Percentiles rank a stretch among this genome's conserved stretches.
phyloP scores from a whole-genome alignment of 1,284 basidiomycete species.

The Anthracocystis setariae region DNA sequence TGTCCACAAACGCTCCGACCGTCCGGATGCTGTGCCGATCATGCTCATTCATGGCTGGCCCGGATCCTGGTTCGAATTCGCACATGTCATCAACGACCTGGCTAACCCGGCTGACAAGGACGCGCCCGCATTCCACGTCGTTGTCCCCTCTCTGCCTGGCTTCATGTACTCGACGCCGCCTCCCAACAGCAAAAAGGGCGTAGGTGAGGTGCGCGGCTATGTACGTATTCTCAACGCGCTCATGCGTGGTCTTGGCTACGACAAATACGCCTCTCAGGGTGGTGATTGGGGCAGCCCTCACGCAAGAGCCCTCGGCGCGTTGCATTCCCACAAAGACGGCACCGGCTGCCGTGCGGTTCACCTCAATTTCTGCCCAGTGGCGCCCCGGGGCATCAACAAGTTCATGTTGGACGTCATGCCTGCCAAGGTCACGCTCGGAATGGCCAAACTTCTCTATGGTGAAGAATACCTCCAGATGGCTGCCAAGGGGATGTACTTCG shows the following conservation, averaged over 20 bases:
- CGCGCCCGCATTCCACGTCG: slow-evolving; percentile 59
- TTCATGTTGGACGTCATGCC: slow-evolving; percentile 41
- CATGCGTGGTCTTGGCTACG: slow-evolving; percentile 56
- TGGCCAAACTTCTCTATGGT: slow-evolving; percentile 41
- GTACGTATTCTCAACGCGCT: slow-evolving; percentile 52
- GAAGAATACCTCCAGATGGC: slow-evolving; percentile 40
- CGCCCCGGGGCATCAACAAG: slow-evolving; percentile 39
- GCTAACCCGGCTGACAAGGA: slow-evolving; percentile 37
- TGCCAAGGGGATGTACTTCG: slow-evolving; percentile 37
- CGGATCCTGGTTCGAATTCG: slow-evolving; percentile 52
- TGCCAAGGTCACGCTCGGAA: slow-evolving; percentile 28
- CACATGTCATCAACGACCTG: slow-evolving; percentile 42
- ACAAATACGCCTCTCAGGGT: slow-evolving; percentile 55
- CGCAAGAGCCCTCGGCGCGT: slow-evolving; percentile 40
- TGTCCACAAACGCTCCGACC: slow-evolving; percentile 40
- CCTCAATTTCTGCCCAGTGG: slow-evolving; percentile 60
- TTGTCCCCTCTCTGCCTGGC: slow-evolving; percentile 59
- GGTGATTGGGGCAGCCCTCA: slow-evolving; percentile 61
- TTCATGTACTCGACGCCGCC: slow-evolving; percentile 55
- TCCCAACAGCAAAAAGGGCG: slow-evolving; percentile 32
- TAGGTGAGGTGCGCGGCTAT: slow-evolving; percentile 50
- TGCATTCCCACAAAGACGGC: slow-evolving; percentile 46
- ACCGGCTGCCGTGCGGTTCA: slow-evolving; percentile 56
- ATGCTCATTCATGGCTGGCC: slow-evolving; percentile 65
- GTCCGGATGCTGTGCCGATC: slow-evolving; percentile 56